Percentiles rank a stretch among this genome's conserved stretches.
These are phyloP conservation scores for Ormosia semicastrata DNA, from an alignment of 306 rosid genomes.

Conservation along the genomic window DNA sequence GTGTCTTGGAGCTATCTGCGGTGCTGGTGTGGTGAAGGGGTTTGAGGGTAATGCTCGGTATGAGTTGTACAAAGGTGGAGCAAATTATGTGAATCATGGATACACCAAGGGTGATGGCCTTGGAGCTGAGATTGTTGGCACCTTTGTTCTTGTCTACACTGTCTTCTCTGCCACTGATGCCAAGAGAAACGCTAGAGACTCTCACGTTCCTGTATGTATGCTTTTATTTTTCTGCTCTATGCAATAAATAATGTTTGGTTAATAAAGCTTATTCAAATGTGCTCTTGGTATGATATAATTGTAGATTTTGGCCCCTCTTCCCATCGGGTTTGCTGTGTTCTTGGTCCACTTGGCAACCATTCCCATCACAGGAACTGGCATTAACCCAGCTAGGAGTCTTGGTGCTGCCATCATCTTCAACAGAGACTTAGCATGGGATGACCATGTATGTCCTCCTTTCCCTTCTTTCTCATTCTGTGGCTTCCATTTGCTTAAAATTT, in stretches of 20 bases:
- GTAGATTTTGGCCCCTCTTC: constrained; percentile 93
- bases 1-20: constrained; percentile 89
- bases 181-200: constrained; percentile 86
- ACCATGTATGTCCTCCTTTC: constrained; percentile 47
- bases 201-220: constrained; percentile 80
- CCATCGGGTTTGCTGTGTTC: constrained; percentile 94
- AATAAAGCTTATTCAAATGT: background rate
- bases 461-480: background rate
- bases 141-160: constrained; percentile 93
- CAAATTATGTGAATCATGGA: constrained; percentile 60
- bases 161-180: constrained; percentile 96
- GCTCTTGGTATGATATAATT: background rate
- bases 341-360: constrained; percentile 96
- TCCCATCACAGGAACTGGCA: constrained; percentile 91
- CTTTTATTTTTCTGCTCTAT: background rate
- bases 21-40: constrained; percentile 92
- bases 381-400: constrained; percentile 93
- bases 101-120: constrained; percentile 89
- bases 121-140: constrained; percentile 92
- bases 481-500: background rate
- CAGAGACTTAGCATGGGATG: constrained; percentile 74
- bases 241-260: background rate
- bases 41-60: constrained; percentile 45
- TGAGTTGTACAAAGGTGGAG: constrained; percentile 66
- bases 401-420: constrained; percentile 91